phyloP scores from a whole-genome alignment of 805 yeast genomes.

The Teunomyces kruisii region DNA sequence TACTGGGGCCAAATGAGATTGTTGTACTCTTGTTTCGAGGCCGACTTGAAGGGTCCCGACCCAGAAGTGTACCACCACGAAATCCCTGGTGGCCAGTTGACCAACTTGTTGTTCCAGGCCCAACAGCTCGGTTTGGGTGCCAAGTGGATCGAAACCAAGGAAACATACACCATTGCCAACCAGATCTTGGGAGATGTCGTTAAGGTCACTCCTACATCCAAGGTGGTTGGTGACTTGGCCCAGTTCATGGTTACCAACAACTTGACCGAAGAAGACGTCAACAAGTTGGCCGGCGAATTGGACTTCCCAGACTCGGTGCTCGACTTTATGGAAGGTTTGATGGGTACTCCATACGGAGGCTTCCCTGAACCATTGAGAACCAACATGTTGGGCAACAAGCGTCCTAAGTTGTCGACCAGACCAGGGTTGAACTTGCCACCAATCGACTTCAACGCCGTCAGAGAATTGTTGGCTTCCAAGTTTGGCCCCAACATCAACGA shows the following conservation, averaged over 20 bases:
- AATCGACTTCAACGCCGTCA: constrained; percentile 69
- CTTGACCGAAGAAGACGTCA: constrained; percentile 80
- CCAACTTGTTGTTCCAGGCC: constrained; percentile 97
- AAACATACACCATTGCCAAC: constrained; percentile 91
- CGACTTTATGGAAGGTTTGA: constrained; percentile 98
- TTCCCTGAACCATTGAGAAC: constrained; percentile 99
- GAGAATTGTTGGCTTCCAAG: constrained; percentile 70
- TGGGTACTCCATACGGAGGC: constrained; percentile 99
- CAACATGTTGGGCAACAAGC: constrained; percentile 85
- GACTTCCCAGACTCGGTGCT: constrained; percentile 99
- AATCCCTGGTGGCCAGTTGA: constrained; percentile 99
- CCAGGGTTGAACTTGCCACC: constrained; percentile 93
- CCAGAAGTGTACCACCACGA: constrained; percentile 98
- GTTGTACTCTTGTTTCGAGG: constrained; percentile 94
- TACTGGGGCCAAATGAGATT: constrained; percentile 99
- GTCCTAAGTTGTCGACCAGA: constrained; percentile 83
- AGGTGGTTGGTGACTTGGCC: constrained; percentile 99
- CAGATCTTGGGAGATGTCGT: constrained; percentile 91
- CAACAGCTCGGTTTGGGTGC: constrained; percentile 97
- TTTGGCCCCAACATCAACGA: constrained; percentile 75
- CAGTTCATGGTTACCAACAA: constrained; percentile 98
- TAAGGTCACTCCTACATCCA: constrained; percentile 99
- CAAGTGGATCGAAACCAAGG: constrained; percentile 95
- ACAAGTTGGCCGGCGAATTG: constrained; percentile 79
- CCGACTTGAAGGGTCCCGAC: constrained; percentile 98